These are phyloP conservation scores for Akanthomyces uredinophilus DNA, from an alignment of 2,329 filamentous ascomycete species.

Conservation along the genomic window DNA sequence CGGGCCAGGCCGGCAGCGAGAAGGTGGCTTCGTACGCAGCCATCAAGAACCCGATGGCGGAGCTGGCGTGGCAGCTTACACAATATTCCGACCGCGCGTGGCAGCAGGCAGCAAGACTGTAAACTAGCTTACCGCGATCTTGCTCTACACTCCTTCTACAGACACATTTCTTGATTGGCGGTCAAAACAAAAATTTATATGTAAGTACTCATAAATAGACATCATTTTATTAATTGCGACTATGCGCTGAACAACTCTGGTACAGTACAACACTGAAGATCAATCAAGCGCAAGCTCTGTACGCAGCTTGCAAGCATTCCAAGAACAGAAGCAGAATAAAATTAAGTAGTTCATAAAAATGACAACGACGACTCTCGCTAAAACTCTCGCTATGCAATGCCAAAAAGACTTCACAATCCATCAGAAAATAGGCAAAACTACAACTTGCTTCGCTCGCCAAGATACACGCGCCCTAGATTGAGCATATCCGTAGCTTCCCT, in stretches of 20 bases:
- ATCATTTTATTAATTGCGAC: too few relatives aligned
- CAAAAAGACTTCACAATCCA: too few relatives aligned
- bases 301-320: not conserved
- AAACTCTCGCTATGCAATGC: not conserved
- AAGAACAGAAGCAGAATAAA: not conserved
- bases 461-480: slow-evolving; percentile 55
- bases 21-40: slow-evolving; percentile 68
- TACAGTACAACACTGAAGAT: not conserved
- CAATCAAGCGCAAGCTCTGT: too few relatives aligned
- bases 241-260: too few relatives aligned
- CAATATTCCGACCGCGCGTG: slow-evolving; percentile 32
- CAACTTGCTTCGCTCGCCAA: slow-evolving; percentile 42
- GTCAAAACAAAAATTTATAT: not conserved
- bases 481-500: slow-evolving; percentile 65
- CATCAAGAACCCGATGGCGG: slow-evolving; percentile 66
- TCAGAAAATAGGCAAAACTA: slow-evolving; percentile 24
- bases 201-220: not conserved
- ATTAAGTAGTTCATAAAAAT: not conserved
- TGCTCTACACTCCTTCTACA: not conserved
- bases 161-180: not conserved
- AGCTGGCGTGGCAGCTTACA: slow-evolving; percentile 73
- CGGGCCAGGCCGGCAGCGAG: slow-evolving; percentile 82
- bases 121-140: not conserved
- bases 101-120: slow-evolving; percentile 25
- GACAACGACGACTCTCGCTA: not conserved